These are phyloP conservation scores for Conidiobolus incongruus DNA, from an alignment of 371 early-diverging fungal species.

Conservation along the genomic window DNA sequence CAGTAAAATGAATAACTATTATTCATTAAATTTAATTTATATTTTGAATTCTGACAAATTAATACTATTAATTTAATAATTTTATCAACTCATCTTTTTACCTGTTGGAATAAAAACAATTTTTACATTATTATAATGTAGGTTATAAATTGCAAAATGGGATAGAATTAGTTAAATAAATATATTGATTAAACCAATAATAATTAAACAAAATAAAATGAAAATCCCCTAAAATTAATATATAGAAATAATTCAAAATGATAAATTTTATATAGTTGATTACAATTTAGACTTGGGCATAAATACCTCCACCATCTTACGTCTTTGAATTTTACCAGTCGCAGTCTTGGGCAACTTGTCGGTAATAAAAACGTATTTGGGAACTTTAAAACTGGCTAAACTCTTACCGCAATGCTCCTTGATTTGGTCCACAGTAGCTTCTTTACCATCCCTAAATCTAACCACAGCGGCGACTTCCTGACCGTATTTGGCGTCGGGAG, in stretches of 20 bases:
- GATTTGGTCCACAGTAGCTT: slow-evolving; percentile 21
- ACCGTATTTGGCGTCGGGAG: slow-evolving; percentile 50
- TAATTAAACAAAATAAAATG: no score
- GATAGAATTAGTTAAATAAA: no score
- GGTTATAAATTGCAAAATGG: no score
- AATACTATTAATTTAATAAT: no score
- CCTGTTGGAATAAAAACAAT: no score
- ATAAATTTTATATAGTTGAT: not conserved
- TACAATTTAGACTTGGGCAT: slow-evolving; percentile 22
- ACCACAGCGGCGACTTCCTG: slow-evolving; percentile 66
- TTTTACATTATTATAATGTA: no score
- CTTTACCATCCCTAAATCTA: slow-evolving; percentile 8
- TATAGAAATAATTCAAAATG: not conserved
- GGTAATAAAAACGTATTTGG: slow-evolving; percentile 46
- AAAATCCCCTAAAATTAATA: no score
- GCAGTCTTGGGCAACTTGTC: slow-evolving; percentile 47
- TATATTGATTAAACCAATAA: no score
- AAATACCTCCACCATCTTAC: slow-evolving; percentile 21
- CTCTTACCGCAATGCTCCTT: slow-evolving; percentile 17
- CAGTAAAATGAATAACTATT: no score
- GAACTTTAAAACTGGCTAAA: slow-evolving; percentile 59
- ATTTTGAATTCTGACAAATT: no score
- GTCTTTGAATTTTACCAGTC: slow-evolving; percentile 45
- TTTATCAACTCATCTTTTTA: no score
- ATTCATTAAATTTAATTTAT: no score